These are phyloP conservation scores for Biscogniauxia sp. DNA, from an alignment of 2,329 filamentous ascomycete species.

Conservation along the genomic window DNA sequence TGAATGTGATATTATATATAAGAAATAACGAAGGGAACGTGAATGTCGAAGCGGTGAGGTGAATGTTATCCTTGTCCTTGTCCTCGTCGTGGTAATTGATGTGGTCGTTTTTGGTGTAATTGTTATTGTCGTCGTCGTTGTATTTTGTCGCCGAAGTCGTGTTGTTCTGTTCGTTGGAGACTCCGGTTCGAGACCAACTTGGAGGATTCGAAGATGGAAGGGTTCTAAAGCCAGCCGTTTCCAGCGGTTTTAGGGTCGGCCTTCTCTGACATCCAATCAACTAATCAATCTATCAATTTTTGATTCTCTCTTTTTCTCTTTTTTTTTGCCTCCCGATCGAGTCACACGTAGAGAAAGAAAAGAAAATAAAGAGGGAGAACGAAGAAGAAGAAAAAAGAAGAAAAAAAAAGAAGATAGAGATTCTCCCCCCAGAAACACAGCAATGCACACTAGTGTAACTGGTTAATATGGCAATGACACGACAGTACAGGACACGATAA, in stretches of 20 bases:
- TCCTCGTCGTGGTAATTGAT: not conserved
- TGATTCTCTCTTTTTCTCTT: not conserved
- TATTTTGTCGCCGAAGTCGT: not conserved
- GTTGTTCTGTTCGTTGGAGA: not conserved
- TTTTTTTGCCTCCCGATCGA: not conserved
- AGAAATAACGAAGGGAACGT: conserved; percentile 5
- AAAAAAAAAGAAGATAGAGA: not conserved
- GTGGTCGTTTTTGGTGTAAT: not conserved
- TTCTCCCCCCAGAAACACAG: not conserved
- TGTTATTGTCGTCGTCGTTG: conserved; percentile 1
- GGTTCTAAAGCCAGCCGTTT: not conserved
- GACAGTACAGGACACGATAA: not conserved
- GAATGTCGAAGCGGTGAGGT: not conserved
- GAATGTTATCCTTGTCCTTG: too few relatives aligned
- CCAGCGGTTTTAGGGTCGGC: not conserved
- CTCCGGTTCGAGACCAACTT: not conserved
- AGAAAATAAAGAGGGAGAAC: not conserved
- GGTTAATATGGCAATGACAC: not conserved
- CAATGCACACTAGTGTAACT: not conserved
- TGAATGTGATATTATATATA: conserved; percentile 6
- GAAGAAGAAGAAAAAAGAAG: not conserved
- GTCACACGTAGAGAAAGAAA: not conserved
- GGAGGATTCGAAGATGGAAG: not conserved
- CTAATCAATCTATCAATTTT: not conserved
- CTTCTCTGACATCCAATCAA: not conserved